A percentile compares a stretch with the other conserved stretches of the same genome.
Conservation (phyloP, 805 yeast species). For the Tetrapisispora nanseiensis region DNA sequence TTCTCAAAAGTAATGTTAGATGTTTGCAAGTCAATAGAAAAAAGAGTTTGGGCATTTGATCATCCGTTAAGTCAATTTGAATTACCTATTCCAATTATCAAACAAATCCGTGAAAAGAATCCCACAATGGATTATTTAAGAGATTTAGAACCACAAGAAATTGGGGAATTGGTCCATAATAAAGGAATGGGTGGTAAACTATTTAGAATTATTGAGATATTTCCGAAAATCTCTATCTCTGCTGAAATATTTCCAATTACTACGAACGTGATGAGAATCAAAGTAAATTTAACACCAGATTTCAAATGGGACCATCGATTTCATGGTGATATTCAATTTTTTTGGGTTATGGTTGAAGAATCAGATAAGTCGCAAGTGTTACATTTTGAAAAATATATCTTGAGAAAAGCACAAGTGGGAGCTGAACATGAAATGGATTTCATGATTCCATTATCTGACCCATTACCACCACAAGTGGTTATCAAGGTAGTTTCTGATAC, state of each 20-base stretch:
- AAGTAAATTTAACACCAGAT: conserved; percentile 58
- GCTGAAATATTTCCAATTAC: conserved; percentile 88
- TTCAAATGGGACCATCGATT: conserved; percentile 75
- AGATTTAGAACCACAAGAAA: conserved; percentile 61
- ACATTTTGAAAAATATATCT: conserved; percentile 72
- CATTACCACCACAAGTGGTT: conserved; percentile 81
- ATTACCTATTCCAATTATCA: conserved; percentile 54
- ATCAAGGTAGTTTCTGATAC: conserved; percentile 71
- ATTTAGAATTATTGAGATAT: conserved; percentile 50
- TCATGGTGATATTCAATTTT: conserved; percentile 78
- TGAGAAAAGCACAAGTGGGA: conserved; percentile 48
- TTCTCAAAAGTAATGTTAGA: conserved; percentile 66
- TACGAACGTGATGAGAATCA: conserved; percentile 72
- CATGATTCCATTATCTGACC: conserved; percentile 84
- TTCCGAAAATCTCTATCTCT: conserved; percentile 67
- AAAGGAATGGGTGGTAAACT: conserved; percentile 57
- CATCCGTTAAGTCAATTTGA: conserved; percentile 89
- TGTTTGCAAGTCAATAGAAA: conserved; percentile 79
- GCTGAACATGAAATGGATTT: conserved; percentile 69
- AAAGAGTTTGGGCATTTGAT: conserved; percentile 76
- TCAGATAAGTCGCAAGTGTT: conserved; percentile 61
- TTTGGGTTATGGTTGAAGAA: conserved; percentile 91
- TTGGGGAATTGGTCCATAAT: conserved; percentile 88
- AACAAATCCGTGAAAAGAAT: conserved; percentile 51
- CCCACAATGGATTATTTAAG: conserved; percentile 65